These are phyloP conservation scores for Elsinoe batatas DNA, from an alignment of 2,329 filamentous ascomycete genomes.

Conservation along the genomic window DNA sequence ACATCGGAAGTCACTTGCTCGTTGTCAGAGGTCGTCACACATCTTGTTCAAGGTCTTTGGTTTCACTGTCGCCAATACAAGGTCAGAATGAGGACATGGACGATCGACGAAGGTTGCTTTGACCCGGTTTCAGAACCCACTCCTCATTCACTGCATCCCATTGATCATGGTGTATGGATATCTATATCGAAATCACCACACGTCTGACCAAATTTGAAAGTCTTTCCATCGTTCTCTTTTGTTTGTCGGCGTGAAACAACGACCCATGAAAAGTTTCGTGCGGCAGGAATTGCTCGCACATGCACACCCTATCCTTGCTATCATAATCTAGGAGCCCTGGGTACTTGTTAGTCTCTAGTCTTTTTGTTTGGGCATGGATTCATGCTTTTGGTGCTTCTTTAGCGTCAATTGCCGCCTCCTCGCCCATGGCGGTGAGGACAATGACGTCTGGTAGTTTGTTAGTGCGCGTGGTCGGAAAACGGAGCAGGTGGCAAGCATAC, in stretches of 20 bases:
- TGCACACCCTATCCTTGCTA: constrained; percentile 11
- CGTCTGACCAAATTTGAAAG: constrained; percentile 7
- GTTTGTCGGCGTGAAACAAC: background rate
- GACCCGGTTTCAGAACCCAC: background rate
- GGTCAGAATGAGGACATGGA: no score
- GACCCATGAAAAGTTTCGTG: background rate
- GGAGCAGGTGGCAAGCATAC: constrained; percentile 49
- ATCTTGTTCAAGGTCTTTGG: background rate
- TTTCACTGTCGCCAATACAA: background rate
- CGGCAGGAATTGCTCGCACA: constrained; percentile 14
- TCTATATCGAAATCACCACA: constrained; percentile 10
- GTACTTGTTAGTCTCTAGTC: no score
- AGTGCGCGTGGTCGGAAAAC: background rate
- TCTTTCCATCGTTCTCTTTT: background rate
- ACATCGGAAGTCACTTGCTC: no score
- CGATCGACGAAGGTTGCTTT: no score
- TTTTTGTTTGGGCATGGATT: no score
- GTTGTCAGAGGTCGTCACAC: no score
- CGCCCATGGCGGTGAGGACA: constrained; percentile 86
- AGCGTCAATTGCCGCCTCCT: constrained; percentile 83
- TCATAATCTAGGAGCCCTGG: constrained; percentile 16
- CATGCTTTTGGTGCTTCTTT: constrained; percentile 72
- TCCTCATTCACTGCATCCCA: constrained; percentile 4
- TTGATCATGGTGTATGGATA: constrained; percentile 13
- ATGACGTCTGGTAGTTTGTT: constrained; percentile 58